Base-by-base conservation (phyloP, 2,329 filamentous ascomycete genomes). In the Calonectria pseudoturangicola region DNA sequence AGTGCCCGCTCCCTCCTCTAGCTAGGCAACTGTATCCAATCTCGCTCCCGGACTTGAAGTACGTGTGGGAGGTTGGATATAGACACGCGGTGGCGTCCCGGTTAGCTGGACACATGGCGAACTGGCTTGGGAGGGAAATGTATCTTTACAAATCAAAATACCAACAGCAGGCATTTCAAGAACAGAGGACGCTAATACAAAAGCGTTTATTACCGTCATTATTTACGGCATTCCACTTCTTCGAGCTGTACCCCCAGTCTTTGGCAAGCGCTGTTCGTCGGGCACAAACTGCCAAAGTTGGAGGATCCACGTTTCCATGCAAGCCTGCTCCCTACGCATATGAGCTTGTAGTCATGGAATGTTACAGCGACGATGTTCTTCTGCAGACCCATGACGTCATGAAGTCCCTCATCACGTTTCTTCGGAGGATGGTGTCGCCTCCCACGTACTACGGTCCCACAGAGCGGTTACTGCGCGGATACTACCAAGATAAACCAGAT, bases 171-270 rank as follows among this genome's bases (percentile, higher is more conserved):
- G 30, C 2, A 21, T 56, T 56, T 15, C 51, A 56, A n/a, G 51
- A 8, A 56, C 9, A 3, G 21, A 56, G 28, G 13, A 21, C 18
- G 2, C 28, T 56, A 9, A n/a, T 56, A n/a, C 30, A 21, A 18
- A 56, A 56, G 12, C 51, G 51, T 13, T 10, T 56, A 3, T 30
- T 56, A 2, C 28, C 51, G 28, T 18, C 51, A 13, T 56, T 56
- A 7, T 56, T 56, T 36, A 56, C 51, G 10, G 51, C 51, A 13
- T 56, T 56, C 30, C 51, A 56, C 28, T 56, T 56, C 30, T 56
- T 56, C 21, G 51, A 56, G 21, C 12, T 4, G 30, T 56, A 56
- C 18, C 51, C 51, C 30, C 18, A 33, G 30, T 56, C 51, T 7
- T 18, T 56, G 8, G 18, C 6, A 36, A 7, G 8, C 28, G 30